A percentile compares a stretch with the other conserved stretches of the same genome.
Evolutionary conservation across 108 stramenopile species (phyloP).

Genomic region (Pseudonitzschia multiseries): DNA sequence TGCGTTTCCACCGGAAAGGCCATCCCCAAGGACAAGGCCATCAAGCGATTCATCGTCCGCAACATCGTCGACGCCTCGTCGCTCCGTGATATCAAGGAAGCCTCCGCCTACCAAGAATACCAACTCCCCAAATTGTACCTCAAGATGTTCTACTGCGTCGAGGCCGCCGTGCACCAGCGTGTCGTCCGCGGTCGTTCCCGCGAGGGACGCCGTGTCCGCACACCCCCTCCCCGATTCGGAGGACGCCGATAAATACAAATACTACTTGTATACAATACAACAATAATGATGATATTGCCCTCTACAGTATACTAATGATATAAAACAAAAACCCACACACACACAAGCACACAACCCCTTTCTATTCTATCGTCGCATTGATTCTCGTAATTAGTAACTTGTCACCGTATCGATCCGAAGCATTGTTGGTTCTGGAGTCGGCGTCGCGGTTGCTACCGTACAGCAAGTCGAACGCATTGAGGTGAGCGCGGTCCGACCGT

Average conservation of each 20-base stretch:
- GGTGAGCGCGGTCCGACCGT: too few relatives aligned
- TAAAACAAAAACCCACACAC: too few relatives aligned
- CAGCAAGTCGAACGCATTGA: too few relatives aligned
- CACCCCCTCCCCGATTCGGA: constrained; percentile 84
- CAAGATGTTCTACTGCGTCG: constrained; percentile 99
- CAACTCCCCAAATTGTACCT: constrained; percentile 99
- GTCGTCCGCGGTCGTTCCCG: constrained; percentile 97
- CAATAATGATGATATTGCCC: too few relatives aligned
- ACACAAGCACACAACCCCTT: too few relatives aligned
- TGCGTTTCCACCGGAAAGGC: constrained; percentile 99
- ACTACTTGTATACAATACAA: not conserved
- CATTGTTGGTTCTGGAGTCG: too few relatives aligned
- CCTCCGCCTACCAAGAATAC: constrained; percentile 99
- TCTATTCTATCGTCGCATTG: too few relatives aligned
- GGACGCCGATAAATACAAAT: constrained; percentile 29
- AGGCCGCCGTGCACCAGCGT: constrained; percentile 99
- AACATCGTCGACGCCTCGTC: constrained; percentile 99
- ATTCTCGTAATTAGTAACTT: too few relatives aligned
- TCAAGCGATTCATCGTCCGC: constrained; percentile 99
- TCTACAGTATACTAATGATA: too few relatives aligned
- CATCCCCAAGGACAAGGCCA: constrained; percentile 99
- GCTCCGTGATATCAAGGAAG: constrained; percentile 98
- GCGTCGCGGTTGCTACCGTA: too few relatives aligned
- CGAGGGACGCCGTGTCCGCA: constrained; percentile 89
- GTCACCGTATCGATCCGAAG: too few relatives aligned